A percentile compares a stretch with the other conserved stretches of the same genome.
phyloP scores from a whole-genome alignment of 2,329 filamentous ascomycete genomes.

The Pseudogymnoascus sp. region DNA sequence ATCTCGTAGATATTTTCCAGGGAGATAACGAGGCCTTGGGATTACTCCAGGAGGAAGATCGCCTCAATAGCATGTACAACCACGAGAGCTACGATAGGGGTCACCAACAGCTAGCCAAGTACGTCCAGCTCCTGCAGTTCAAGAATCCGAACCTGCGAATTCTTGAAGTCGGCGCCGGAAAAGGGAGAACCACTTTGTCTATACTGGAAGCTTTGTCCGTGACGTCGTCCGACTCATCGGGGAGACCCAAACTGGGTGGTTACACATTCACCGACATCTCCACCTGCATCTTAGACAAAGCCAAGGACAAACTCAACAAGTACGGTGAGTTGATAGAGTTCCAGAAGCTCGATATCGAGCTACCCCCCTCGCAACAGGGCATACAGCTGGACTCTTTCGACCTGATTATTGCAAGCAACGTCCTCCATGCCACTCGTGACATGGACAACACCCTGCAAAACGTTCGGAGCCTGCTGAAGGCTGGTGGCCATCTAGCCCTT shows the following conservation, averaged over 20 bases:
- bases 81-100: background rate
- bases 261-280: slow-evolving; percentile 10
- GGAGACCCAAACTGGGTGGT: background rate
- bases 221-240: background rate
- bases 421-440: slow-evolving; percentile 27
- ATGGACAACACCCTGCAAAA: slow-evolving; percentile 23
- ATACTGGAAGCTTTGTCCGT: slow-evolving; percentile 12
- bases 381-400: slow-evolving; percentile 26
- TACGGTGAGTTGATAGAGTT: slow-evolving; percentile 22
- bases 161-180: slow-evolving; percentile 18
- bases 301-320: slow-evolving; percentile 19
- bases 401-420: slow-evolving; percentile 29
- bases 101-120: background rate
- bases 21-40: background rate
- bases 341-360: slow-evolving; percentile 26
- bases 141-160: slow-evolving; percentile 15
- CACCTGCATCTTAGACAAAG: slow-evolving; percentile 14
- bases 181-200: slow-evolving; percentile 15
- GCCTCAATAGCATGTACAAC: background rate
- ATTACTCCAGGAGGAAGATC: background rate
- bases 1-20: background rate
- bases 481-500: slow-evolving; percentile 30
- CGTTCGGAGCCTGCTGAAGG: slow-evolving; percentile 30
- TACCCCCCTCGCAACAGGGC: slow-evolving; percentile 23
- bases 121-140: slow-evolving; percentile 10